A percentile compares a stretch with the other conserved stretches of the same genome.
phyloP scores from a whole-genome alignment of 139 green algal species.

The Protoeuglena noctilucae region DNA sequence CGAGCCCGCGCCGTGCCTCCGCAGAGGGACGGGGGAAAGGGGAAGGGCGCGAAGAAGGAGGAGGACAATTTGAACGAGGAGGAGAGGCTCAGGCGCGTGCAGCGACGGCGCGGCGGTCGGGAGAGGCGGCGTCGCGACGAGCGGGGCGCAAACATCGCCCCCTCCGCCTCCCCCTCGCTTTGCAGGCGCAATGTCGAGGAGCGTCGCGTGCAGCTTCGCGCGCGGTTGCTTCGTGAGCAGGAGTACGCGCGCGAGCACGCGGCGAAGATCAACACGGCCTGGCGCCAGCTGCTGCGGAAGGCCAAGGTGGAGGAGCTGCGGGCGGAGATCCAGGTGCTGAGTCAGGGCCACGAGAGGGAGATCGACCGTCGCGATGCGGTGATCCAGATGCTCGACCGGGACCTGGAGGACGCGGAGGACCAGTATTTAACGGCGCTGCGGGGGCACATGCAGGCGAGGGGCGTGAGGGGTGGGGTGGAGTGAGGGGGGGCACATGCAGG shows the following conservation, averaged over 20 bases:
- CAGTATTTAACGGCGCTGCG: slow-evolving; percentile 51
- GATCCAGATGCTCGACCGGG: slow-evolving; percentile 66
- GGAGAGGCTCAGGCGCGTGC: too few relatives aligned
- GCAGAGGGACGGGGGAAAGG: too few relatives aligned
- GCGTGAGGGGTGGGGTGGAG: background rate
- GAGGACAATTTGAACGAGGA: too few relatives aligned
- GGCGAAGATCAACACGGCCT: slow-evolving; percentile 75
- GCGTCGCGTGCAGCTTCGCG: too few relatives aligned
- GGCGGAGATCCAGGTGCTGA: slow-evolving; percentile 56
- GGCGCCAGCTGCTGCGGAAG: slow-evolving; percentile 70
- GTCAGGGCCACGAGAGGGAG: slow-evolving; percentile 55
- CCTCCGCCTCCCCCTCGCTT: too few relatives aligned
- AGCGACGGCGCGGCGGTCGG: too few relatives aligned
- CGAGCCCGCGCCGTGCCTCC: too few relatives aligned
- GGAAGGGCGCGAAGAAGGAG: too few relatives aligned
- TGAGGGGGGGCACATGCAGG: too few relatives aligned
- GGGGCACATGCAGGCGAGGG: slow-evolving; percentile 27
- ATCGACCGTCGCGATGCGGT: slow-evolving; percentile 68
- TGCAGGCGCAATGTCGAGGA: background rate
- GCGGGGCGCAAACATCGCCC: too few relatives aligned
- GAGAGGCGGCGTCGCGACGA: too few relatives aligned
- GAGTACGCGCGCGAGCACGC: slow-evolving; percentile 46
- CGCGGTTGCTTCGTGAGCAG: slow-evolving; percentile 41
- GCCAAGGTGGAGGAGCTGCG: slow-evolving; percentile 70
- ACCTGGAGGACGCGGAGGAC: slow-evolving; percentile 71